phyloP scores from a whole-genome alignment of 2,329 filamentous ascomycete genomes.

The Blastomyces gilchristii region DNA sequence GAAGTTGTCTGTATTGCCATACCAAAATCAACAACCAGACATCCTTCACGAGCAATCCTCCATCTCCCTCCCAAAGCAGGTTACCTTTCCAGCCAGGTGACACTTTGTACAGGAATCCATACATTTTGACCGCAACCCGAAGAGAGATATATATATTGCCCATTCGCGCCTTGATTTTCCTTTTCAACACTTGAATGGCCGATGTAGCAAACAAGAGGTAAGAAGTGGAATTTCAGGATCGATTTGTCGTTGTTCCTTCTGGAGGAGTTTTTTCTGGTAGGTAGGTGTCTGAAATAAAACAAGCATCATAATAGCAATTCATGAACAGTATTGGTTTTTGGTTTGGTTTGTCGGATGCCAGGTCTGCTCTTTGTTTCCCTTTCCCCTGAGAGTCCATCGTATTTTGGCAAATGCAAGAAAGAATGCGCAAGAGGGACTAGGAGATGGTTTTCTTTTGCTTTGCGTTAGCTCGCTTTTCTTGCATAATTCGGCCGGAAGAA shows the following conservation, averaged over 20 bases:
- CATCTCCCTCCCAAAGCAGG: neutral
- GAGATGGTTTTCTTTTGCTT: slow-evolving; percentile 11
- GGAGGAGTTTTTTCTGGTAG: no score
- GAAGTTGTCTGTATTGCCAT: neutral
- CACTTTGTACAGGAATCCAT: neutral
- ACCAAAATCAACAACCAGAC: neutral
- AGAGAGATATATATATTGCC: neutral
- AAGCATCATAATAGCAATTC: neutral
- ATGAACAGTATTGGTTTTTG: slow-evolving; percentile 32
- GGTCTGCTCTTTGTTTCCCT: slow-evolving; percentile 49
- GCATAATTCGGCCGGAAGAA: slow-evolving; percentile 21
- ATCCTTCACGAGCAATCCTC: neutral
- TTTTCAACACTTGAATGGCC: neutral
- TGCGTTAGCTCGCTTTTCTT: slow-evolving; percentile 53
- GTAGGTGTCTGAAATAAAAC: neutral
- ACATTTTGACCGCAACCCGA: neutral
- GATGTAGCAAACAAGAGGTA: neutral
- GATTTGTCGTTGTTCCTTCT: neutral
- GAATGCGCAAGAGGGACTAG: slow-evolving; percentile 13
- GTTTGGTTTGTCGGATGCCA: slow-evolving; percentile 62
- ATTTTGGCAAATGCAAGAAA: slow-evolving; percentile 27
- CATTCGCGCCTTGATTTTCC: neutral
- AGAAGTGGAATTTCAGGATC: neutral
- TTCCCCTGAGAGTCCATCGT: slow-evolving; percentile 45
- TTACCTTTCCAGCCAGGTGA: neutral